Percentiles rank a stretch among this genome's conserved stretches.
These are phyloP conservation scores for Candida parachauliodes DNA, from an alignment of 805 yeast species.

Conservation along the genomic window DNA sequence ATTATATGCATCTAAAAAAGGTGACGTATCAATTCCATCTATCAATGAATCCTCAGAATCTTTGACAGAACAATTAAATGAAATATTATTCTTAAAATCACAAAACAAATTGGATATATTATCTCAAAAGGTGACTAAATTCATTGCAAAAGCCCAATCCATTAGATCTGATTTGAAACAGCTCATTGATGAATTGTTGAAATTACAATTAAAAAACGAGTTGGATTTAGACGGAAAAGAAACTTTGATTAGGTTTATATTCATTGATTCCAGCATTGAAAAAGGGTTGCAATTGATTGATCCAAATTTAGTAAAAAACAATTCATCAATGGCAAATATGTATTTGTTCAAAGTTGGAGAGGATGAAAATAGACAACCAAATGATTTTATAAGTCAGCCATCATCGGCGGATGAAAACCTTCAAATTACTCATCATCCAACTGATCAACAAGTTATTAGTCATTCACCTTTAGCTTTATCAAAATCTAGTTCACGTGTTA, in stretches of 20 bases:
- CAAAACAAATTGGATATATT: slow-evolving; percentile 29
- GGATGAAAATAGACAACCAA: slow-evolving; percentile 16
- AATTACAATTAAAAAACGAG: slow-evolving; percentile 51
- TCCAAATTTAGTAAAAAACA: slow-evolving; percentile 23
- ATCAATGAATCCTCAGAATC: slow-evolving; percentile 10
- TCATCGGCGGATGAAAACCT: slow-evolving; percentile 1
- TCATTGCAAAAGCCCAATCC: slow-evolving; percentile 23
- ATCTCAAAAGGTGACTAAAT: slow-evolving; percentile 27
- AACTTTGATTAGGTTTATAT: slow-evolving; percentile 61
- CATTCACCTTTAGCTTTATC: slow-evolving; percentile 16
- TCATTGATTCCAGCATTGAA: slow-evolving; percentile 65
- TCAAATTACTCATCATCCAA: slow-evolving; percentile 2
- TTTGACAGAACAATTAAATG: slow-evolving; percentile 27
- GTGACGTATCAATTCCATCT: slow-evolving; percentile 8
- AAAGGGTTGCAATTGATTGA: slow-evolving; percentile 48
- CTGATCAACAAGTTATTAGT: slow-evolving; percentile 4
- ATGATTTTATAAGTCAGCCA: slow-evolving; percentile 6
- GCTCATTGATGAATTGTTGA: slow-evolving; percentile 49
- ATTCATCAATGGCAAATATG: slow-evolving; percentile 6
- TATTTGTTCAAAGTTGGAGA: slow-evolving; percentile 17
- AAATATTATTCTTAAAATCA: slow-evolving; percentile 30
- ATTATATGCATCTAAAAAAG: slow-evolving; percentile 42
- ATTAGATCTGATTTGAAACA: slow-evolving; percentile 28
- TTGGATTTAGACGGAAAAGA: slow-evolving; percentile 72
- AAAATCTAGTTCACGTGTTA: slow-evolving; percentile 27